Evolutionary conservation across 345 rosid genomes (phyloP).

Genomic region (Arabis hirsuta): DNA sequence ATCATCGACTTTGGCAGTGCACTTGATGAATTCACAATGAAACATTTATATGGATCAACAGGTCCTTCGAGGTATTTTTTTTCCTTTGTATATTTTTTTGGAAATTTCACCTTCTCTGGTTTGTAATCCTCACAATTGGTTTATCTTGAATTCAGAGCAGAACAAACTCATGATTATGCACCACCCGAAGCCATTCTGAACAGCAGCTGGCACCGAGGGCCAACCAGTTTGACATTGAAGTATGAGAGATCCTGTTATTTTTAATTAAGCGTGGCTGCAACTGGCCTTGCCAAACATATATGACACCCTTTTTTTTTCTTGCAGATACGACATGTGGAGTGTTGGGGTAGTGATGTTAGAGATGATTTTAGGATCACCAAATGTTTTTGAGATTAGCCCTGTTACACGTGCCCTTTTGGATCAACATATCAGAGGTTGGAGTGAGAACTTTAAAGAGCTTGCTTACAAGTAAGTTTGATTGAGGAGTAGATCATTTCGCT

Average conservation of each 20-base stretch:
- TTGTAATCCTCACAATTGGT: slow-evolving; percentile 18
- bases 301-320: slow-evolving; percentile 19
- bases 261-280: slow-evolving; percentile 16
- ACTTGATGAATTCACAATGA: slow-evolving; percentile 79
- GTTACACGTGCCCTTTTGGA: slow-evolving; percentile 78
- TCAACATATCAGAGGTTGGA: slow-evolving; percentile 87
- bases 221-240: slow-evolving; percentile 60
- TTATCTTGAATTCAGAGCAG: slow-evolving; percentile 60
- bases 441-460: slow-evolving; percentile 78
- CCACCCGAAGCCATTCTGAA: slow-evolving; percentile 91
- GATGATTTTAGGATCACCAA: slow-evolving; percentile 88
- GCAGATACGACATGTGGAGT: slow-evolving; percentile 97
- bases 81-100: slow-evolving; percentile 30
- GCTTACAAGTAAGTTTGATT: slow-evolving; percentile 73
- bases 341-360: slow-evolving; percentile 93
- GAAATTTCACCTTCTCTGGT: slow-evolving; percentile 7
- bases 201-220: slow-evolving; percentile 78
- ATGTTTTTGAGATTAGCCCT: slow-evolving; percentile 76
- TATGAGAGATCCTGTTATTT: slow-evolving; percentile 44
- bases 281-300: slow-evolving; percentile 8
- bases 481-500: not conserved
- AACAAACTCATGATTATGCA: slow-evolving; percentile 82
- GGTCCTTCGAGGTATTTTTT: slow-evolving; percentile 87
- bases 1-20: slow-evolving; percentile 97
- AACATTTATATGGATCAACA: slow-evolving; percentile 72